Evolutionary conservation across 257 asterid genomes (phyloP).

Genomic region (Sherardia arvensis): DNA sequence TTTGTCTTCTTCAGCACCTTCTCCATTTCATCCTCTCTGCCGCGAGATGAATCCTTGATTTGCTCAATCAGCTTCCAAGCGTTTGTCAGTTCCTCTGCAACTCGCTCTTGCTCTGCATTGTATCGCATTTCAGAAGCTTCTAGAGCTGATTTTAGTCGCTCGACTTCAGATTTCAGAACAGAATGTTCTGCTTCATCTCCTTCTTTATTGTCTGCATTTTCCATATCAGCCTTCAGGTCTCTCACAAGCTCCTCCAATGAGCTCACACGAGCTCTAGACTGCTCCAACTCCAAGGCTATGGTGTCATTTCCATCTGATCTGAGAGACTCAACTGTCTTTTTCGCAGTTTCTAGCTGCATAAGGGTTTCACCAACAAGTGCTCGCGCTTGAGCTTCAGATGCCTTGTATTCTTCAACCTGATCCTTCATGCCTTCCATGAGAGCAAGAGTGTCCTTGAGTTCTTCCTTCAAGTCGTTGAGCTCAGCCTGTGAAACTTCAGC

Average conservation of each 20-base stretch:
- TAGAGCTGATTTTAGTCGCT: constrained; percentile 41
- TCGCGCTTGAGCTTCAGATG: constrained; percentile 58
- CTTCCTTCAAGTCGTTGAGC: constrained; percentile 39
- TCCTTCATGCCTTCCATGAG: constrained; percentile 61
- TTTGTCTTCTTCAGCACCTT: constrained; percentile 31
- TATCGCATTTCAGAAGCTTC: constrained; percentile 56
- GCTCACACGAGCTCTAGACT: constrained; percentile 55
- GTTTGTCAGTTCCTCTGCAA: constrained; percentile 24
- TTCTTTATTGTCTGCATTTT: constrained; percentile 11
- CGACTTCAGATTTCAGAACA: constrained; percentile 46
- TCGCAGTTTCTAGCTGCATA: constrained; percentile 59
- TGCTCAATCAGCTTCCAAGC: constrained; percentile 51
- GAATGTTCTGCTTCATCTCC: constrained; percentile 28
- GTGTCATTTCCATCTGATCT: constrained; percentile 41
- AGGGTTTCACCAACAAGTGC: constrained; percentile 50
- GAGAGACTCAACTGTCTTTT: constrained; percentile 43
- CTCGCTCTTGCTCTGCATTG: constrained; percentile 47
- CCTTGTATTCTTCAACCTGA: constrained; percentile 40
- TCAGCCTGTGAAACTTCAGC: constrained; percentile 41
- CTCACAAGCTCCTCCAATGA: constrained; percentile 49
- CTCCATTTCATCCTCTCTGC: constrained; percentile 49
- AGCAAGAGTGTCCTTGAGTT: constrained; percentile 32
- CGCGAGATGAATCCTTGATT: constrained; percentile 34
- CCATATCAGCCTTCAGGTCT: constrained; percentile 36
- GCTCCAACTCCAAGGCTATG: constrained; percentile 47